Conservation (phyloP, 225 moss, liverwort and hornwort genomes). For the Polytrichum formosum region DNA sequence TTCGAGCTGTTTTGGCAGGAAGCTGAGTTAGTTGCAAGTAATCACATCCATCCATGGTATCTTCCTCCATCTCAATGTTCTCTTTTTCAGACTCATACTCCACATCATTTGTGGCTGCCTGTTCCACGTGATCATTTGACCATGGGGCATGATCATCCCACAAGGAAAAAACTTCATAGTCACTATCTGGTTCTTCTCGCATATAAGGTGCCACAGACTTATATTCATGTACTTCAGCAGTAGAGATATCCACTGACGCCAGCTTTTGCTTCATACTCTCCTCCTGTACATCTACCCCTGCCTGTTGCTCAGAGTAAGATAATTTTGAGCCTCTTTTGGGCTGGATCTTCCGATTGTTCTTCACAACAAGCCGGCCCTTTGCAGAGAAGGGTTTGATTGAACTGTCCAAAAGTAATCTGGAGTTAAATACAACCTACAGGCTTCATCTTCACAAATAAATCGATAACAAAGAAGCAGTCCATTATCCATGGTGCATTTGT, state of each 20-base stretch:
- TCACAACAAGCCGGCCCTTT: not conserved
- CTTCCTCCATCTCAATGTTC: not conserved
- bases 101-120: not conserved
- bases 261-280: slow-evolving; percentile 3
- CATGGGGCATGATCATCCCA: slow-evolving; percentile 3
- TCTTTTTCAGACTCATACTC: slow-evolving; percentile 3
- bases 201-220: not conserved
- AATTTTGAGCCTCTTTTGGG: slow-evolving; percentile 2
- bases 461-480: too few species aligned
- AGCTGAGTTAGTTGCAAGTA: not conserved
- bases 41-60: slow-evolving; percentile 3
- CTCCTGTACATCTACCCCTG: not conserved
- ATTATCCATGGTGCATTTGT: too few species aligned
- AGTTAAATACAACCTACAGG: too few species aligned
- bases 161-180: slow-evolving; percentile 20
- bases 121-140: not conserved
- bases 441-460: too few species aligned
- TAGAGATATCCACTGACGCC: not conserved
- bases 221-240: slow-evolving; percentile 5
- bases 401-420: not conserved
- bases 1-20: not conserved
- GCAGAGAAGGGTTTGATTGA: not conserved
- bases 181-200: slow-evolving; percentile 16
- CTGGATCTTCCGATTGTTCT: slow-evolving; percentile 1
- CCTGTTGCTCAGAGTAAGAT: slow-evolving; percentile 5